Evolutionary conservation across 2,329 filamentous ascomycete genomes (phyloP).

Genomic region (Aspergillus calidoustus): DNA sequence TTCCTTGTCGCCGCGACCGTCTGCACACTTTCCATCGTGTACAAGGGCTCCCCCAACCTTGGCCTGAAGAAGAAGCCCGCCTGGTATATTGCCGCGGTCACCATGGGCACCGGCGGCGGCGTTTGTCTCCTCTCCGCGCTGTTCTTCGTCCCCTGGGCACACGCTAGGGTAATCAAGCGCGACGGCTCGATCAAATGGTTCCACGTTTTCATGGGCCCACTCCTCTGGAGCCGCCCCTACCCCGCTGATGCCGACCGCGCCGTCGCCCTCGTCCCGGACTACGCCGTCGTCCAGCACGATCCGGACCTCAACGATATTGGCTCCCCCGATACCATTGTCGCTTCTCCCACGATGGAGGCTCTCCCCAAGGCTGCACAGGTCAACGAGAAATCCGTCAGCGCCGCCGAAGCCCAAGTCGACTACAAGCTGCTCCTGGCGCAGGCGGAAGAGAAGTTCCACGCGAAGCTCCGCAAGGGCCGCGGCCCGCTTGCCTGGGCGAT

Average conservation of each 20-base stretch:
- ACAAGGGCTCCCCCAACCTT: slow-evolving; percentile 76
- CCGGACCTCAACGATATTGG: not conserved
- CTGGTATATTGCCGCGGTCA: slow-evolving; percentile 70
- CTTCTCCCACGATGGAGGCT: slow-evolving; percentile 34
- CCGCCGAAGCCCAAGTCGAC: slow-evolving; percentile 56
- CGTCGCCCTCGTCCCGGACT: slow-evolving; percentile 69
- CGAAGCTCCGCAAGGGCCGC: slow-evolving; percentile 63
- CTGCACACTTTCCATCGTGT: slow-evolving; percentile 77
- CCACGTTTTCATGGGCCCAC: slow-evolving; percentile 65
- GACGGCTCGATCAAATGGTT: slow-evolving; percentile 68
- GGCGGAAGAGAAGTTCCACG: slow-evolving; percentile 63
- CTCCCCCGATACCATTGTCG: slow-evolving; percentile 14
- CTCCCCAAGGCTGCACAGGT: slow-evolving; percentile 29
- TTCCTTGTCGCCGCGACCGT: slow-evolving; percentile 76
- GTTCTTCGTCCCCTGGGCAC: slow-evolving; percentile 74
- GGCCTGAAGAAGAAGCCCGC: slow-evolving; percentile 63
- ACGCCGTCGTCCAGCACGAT: slow-evolving; percentile 72
- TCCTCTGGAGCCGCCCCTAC: slow-evolving; percentile 64
- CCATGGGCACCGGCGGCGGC: slow-evolving; percentile 66
- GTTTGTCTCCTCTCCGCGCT: slow-evolving; percentile 63
- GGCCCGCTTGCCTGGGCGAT: slow-evolving; percentile 84
- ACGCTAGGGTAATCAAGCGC: slow-evolving; percentile 70
- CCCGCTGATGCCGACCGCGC: slow-evolving; percentile 55
- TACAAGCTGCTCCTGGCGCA: slow-evolving; percentile 67
- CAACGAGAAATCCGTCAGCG: slow-evolving; percentile 47